Conservation (phyloP, 495 filamentous ascomycete genomes). For the Hypoxylon perforatum region DNA sequence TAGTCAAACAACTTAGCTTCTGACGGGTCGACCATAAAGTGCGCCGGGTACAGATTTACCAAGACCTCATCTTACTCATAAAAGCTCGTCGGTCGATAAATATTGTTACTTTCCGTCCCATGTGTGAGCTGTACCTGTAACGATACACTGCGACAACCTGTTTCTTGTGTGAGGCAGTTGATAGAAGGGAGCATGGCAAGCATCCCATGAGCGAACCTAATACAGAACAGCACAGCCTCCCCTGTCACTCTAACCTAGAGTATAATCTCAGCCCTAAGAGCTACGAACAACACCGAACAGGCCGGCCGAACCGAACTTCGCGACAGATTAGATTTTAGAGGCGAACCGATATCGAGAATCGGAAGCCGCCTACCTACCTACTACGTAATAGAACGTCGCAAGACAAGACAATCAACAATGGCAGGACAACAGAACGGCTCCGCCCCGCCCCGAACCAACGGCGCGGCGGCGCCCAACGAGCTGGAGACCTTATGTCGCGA, state of each 20-base stretch:
- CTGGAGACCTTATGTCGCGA: slow-evolving; percentile 57
- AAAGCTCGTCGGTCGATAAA: slow-evolving; percentile 9
- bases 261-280: background rate
- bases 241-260: too few relatives aligned
- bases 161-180: background rate
- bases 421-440: slow-evolving; percentile 20
- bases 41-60: background rate
- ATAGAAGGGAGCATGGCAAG: slow-evolving; percentile 30
- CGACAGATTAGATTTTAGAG: too few relatives aligned
- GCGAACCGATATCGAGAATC: background rate
- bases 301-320: too few relatives aligned
- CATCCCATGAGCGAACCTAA: slow-evolving; percentile 8
- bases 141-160: background rate
- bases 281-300: background rate
- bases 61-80: slow-evolving; percentile 33
- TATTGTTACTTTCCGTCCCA: background rate
- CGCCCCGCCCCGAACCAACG: slow-evolving; percentile 23
- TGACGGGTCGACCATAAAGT: background rate
- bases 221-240: background rate
- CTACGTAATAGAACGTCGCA: too few relatives aligned
- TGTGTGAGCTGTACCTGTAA: background rate
- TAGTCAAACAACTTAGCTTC: slow-evolving; percentile 10
- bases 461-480: slow-evolving; percentile 15
- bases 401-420: slow-evolving; percentile 8
- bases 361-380: too few relatives aligned